Evolutionary conservation across 805 yeast species (phyloP).

Genomic region (Yamadazyma ubonensis): DNA sequence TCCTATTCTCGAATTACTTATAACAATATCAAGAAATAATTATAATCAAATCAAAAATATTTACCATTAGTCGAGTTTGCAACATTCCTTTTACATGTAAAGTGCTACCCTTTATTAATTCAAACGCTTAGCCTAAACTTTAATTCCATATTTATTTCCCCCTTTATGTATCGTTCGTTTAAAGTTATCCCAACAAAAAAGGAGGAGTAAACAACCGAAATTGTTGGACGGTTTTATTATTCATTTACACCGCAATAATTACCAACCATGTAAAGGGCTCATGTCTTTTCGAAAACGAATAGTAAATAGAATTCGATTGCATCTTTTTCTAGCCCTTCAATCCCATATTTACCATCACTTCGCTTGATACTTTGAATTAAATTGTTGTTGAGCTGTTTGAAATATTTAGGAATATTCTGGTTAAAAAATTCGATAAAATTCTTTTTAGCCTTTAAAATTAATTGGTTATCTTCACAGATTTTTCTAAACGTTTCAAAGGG

Average conservation of each 20-base stretch:
- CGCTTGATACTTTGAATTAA: constrained; percentile 69
- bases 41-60: no score
- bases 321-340: constrained; percentile 86
- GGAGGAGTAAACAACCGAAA: not conserved
- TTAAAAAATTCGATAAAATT: constrained; percentile 81
- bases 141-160: not conserved
- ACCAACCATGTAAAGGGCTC: not conserved
- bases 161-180: not conserved
- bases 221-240: not conserved
- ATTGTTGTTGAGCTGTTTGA: constrained; percentile 54
- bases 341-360: constrained; percentile 78
- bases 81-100: no score
- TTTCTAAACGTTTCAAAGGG: constrained; percentile 87
- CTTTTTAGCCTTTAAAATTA: constrained; percentile 68
- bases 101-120: no score
- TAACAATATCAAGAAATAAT: no score
- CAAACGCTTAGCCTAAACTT: not conserved
- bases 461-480: constrained; percentile 78
- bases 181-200: not conserved
- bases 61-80: no score
- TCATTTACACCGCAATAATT: not conserved
- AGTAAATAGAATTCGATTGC: constrained; percentile 85
- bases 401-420: constrained; percentile 71
- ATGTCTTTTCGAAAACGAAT: constrained; percentile 68
- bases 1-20: not conserved